These are phyloP conservation scores for Neonectria ditissima DNA, from an alignment of 2,329 filamentous ascomycete species.

Conservation along the genomic window DNA sequence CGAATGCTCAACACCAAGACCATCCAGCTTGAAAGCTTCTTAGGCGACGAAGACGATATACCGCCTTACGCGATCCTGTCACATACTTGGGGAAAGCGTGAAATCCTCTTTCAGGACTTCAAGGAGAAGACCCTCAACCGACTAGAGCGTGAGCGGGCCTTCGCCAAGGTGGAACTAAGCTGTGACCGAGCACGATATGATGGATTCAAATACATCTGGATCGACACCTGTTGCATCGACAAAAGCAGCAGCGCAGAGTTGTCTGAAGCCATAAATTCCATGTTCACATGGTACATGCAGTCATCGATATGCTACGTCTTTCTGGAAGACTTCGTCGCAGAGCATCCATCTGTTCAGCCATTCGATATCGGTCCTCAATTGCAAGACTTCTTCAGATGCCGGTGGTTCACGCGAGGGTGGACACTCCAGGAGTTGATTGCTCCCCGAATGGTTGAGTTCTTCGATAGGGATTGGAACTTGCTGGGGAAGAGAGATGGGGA, in stretches of 20 bases:
- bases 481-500: slow-evolving; percentile 42
- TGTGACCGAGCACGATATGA: slow-evolving; percentile 32
- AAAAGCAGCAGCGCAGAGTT: slow-evolving; percentile 44
- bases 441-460: slow-evolving; percentile 44
- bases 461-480: slow-evolving; percentile 41
- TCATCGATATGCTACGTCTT: slow-evolving; percentile 43
- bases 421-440: slow-evolving; percentile 49
- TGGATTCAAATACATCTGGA: slow-evolving; percentile 37
- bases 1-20: slow-evolving; percentile 44
- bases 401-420: slow-evolving; percentile 44
- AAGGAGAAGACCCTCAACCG: neutral
- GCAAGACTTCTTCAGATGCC: slow-evolving; percentile 31
- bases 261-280: slow-evolving; percentile 46
- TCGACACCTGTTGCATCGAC: slow-evolving; percentile 48
- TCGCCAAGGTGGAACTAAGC: slow-evolving; percentile 35
- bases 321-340: slow-evolving; percentile 34
- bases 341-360: neutral
- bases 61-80: slow-evolving; percentile 52
- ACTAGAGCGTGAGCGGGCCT: slow-evolving; percentile 13
- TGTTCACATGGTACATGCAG: slow-evolving; percentile 46
- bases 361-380: neutral
- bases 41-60: slow-evolving; percentile 27
- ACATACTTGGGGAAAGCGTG: slow-evolving; percentile 49
- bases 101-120: slow-evolving; percentile 48
- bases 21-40: slow-evolving; percentile 39